Percentiles rank a stretch among this genome's conserved stretches.
Evolutionary conservation across 2,329 filamentous ascomycete genomes (phyloP).

Genomic region (Exophiala bonariae): DNA sequence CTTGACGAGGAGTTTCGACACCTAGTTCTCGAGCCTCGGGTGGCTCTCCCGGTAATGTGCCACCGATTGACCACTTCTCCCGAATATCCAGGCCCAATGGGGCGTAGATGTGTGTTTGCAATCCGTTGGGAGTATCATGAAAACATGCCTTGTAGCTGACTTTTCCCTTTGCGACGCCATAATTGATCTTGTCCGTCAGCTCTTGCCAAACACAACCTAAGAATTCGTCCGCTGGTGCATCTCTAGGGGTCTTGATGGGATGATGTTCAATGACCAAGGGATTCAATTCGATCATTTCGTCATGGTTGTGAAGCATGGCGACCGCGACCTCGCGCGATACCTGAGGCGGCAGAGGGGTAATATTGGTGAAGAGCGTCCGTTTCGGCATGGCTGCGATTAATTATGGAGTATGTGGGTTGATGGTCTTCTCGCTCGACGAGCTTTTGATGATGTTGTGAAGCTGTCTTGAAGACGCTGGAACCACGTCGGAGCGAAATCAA

Average conservation of each 20-base stretch:
- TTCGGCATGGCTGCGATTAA: slow-evolving; percentile 61
- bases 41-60: slow-evolving; percentile 69
- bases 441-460: too few species aligned
- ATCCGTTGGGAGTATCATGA: slow-evolving; percentile 68
- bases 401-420: too few species aligned
- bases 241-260: slow-evolving; percentile 65
- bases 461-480: too few species aligned
- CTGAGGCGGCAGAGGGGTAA: slow-evolving; percentile 71
- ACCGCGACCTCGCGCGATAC: slow-evolving; percentile 71
- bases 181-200: slow-evolving; percentile 73
- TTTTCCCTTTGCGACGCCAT: slow-evolving; percentile 64
- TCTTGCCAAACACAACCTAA: slow-evolving; percentile 71
- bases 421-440: too few species aligned
- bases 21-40: slow-evolving; percentile 66
- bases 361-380: slow-evolving; percentile 70
- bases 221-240: slow-evolving; percentile 69
- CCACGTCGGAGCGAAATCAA: too few species aligned
- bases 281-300: slow-evolving; percentile 84
- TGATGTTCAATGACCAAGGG: slow-evolving; percentile 74
- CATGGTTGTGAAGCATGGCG: slow-evolving; percentile 73
- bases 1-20: slow-evolving; percentile 63
- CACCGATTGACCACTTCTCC: slow-evolving; percentile 74
- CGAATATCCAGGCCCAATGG: slow-evolving; percentile 78
- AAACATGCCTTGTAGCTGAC: slow-evolving; percentile 80
- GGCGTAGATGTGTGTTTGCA: slow-evolving; percentile 82